Evolutionary conservation across 129 eudicot species (phyloP), one percentile per base, ranked within the genome.

Genomic region (Lonicera japonica): DNA sequence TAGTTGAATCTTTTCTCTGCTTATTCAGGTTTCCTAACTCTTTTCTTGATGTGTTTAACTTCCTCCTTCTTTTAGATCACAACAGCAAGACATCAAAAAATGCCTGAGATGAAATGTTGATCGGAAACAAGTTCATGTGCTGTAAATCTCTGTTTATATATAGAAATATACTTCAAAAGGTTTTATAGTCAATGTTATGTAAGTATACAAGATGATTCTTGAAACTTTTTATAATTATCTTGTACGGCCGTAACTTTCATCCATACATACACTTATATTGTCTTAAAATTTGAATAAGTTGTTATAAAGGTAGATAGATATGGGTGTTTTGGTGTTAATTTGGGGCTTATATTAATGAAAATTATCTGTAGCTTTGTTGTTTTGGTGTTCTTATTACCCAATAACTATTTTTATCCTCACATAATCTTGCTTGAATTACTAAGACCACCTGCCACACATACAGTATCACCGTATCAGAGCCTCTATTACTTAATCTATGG

Each of bases 51-150:
- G 22, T 54, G 13, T 65, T 20, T 8, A 3, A n/a, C 15, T 16
- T 4, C 48, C 5, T 16, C 6, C 15, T 34, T 59, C n/a, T 29
- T 59, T 59, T 50, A 60, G 65, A 43, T 40, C 21, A 40, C 9
- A 36, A 40, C 65, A 36, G 65, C 50, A 60, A 21, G 25, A 60
- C 50, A 39, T 39, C 14, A 10, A 5, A 40, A 14, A 38, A 45
- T 39, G 53, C 53, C 20, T 21, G 61, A 65, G 59, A 21, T 18
- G 51, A 53, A 34, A 53, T 66, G 40, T 20, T 63, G 8, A 47
- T 39, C 19, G 20, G 20, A 62, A 15, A 25, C 16, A 20, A 48
- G 13, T 55, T 63, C n/a, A 5, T 47, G 18, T 58, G 46, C 21
- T 58, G 16, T 58, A 4, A 25, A 22, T 54, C 40, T 25, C 38